Evolutionary conservation across 352 stramenopile species (phyloP), one percentile per base, ranked within the genome.

Genomic region (Pythium rishiriense): DNA sequence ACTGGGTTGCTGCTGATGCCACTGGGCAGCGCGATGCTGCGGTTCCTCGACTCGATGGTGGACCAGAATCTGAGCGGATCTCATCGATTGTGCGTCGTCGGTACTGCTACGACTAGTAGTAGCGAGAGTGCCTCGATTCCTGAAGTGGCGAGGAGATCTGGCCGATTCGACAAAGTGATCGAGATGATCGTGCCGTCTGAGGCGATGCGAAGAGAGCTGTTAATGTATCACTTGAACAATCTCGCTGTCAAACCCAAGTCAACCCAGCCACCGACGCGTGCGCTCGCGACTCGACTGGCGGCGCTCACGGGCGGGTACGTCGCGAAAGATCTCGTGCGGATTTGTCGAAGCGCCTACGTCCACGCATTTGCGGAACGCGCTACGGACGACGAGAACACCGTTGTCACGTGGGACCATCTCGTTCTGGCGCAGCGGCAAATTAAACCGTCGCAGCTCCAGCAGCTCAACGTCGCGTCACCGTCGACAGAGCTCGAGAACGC

Each of bases 401-500:
- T 33, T 1, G 31, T 71, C 19, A 64, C 62, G 57, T 93, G 79
- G 81, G 43, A 62, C 1, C 55, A 88, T 31, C 54, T 90, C 8
- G 50, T 91, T 21, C 43, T 58, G 3, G 76, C 81, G 31, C 78
- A 90, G 58, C 79, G 83, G 33, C 55, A 79, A 14, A 71, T 90
- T 22, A 87, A 87, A 50, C 85, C 85, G 8, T 91, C 82, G 1
- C 85, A 94, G 64, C 68, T 94, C 42, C 79, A 77, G 25, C 73
- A 87, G 31, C 67, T 94, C 14, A 91, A 93, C 54, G 85, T 94
- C 22, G 73, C 75, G 51, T 85, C 83, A 4, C 85, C 85, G 29
- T 75, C 79, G 19, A 51, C 37, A 0, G 22, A 54, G 11, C 7
- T 47, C 4, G 14, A 37, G 26, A 49, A 58, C 48, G 8, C 41